Percentiles rank a stretch among this genome's conserved stretches.
phyloP scores from a whole-genome alignment of 768 basidiomycete genomes.

The Collybiopsis confluens region DNA sequence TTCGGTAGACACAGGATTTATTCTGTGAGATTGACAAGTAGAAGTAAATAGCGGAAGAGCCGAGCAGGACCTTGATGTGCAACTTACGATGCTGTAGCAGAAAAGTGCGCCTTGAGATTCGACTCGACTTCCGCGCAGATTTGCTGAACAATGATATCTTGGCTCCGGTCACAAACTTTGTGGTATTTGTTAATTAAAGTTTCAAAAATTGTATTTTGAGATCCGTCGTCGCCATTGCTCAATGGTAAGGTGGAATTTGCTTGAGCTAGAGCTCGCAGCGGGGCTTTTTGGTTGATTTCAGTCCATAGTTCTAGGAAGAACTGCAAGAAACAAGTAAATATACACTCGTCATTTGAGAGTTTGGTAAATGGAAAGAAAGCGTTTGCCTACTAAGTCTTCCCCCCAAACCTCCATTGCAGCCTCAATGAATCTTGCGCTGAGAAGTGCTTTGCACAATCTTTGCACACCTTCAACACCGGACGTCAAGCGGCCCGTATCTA shows the following conservation, averaged over 20 bases:
- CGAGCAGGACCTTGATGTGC: too few relatives aligned
- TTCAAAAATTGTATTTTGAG: constrained; percentile 75
- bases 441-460: constrained; percentile 78
- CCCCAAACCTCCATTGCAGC: constrained; percentile 76
- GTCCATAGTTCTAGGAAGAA: constrained; percentile 91
- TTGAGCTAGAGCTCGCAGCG: constrained; percentile 52
- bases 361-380: not conserved
- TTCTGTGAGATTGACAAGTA: too few relatives aligned
- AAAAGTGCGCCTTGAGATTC: constrained; percentile 70
- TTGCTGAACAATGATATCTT: constrained; percentile 84
- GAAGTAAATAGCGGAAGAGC: too few relatives aligned
- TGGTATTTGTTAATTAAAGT: constrained; percentile 64
- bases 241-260: constrained; percentile 48
- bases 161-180: constrained; percentile 60
- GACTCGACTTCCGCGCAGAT: constrained; percentile 78
- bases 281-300: constrained; percentile 62
- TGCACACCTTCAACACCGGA: constrained; percentile 81
- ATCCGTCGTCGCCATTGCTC: constrained; percentile 26
- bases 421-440: constrained; percentile 76
- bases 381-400: constrained; percentile 72
- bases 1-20: constrained; percentile 9
- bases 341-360: too few relatives aligned
- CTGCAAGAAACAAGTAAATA: constrained; percentile 31
- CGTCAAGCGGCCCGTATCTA: constrained; percentile 65
- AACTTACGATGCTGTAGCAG: constrained; percentile 41